Conservation (phyloP, 352 stramenopile species). For the Phytophthora podocarpi region DNA sequence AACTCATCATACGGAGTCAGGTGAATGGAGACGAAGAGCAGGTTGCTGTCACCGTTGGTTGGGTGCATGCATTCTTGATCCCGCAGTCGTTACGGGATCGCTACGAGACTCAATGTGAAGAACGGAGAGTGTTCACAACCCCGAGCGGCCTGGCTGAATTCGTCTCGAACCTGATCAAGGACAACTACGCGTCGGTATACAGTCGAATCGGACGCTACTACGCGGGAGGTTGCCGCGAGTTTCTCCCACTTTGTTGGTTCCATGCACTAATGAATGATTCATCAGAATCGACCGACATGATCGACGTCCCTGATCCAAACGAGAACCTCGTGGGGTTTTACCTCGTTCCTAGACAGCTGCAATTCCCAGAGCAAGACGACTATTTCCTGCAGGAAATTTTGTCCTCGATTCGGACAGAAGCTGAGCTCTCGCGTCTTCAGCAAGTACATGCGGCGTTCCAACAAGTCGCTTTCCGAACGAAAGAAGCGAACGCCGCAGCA, state of each 20-base stretch:
- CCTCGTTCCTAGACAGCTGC: slow-evolving; percentile 59
- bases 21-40: slow-evolving; percentile 10
- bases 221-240: slow-evolving; percentile 39
- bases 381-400: slow-evolving; percentile 54
- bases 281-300: slow-evolving; percentile 1
- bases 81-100: slow-evolving; percentile 34
- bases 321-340: slow-evolving; percentile 61
- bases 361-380: slow-evolving; percentile 64
- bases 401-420: slow-evolving; percentile 34
- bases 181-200: slow-evolving; percentile 52
- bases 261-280: slow-evolving; percentile 17
- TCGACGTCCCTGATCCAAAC: slow-evolving; percentile 46
- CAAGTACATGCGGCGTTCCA: slow-evolving; percentile 38
- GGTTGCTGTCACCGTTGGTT: slow-evolving; percentile 53
- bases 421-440: slow-evolving; percentile 35
- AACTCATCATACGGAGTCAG: slow-evolving; percentile 22
- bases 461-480: slow-evolving; percentile 23
- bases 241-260: slow-evolving; percentile 58
- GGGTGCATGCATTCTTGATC: slow-evolving; percentile 58
- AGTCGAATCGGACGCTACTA: slow-evolving; percentile 54
- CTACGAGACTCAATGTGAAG: slow-evolving; percentile 27
- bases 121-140: slow-evolving; percentile 11
- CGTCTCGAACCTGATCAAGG: slow-evolving; percentile 33
- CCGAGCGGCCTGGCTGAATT: slow-evolving; percentile 26
- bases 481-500: slow-evolving; percentile 7